phyloP scores from a whole-genome alignment of 1,284 basidiomycete species.

The Fomitopsis palustris region DNA sequence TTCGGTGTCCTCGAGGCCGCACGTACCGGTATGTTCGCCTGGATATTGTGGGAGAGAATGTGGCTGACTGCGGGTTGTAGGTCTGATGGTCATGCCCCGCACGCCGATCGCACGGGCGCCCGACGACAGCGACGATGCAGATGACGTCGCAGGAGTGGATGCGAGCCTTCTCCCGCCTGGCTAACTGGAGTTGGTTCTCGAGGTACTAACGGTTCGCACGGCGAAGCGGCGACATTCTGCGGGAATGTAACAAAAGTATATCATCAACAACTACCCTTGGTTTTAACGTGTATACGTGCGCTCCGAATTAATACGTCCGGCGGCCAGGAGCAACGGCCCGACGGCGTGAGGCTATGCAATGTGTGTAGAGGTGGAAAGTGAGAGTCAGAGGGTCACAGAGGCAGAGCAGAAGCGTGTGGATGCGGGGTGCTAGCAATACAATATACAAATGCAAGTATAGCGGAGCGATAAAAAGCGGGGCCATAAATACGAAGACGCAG shows the following conservation, averaged over 20 bases:
- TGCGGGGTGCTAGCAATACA: slow-evolving; percentile 7
- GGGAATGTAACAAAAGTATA: background rate
- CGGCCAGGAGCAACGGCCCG: background rate
- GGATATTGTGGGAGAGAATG: background rate
- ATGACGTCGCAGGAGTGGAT: slow-evolving; percentile 63
- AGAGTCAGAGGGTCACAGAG: too few relatives aligned
- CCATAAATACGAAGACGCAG: slow-evolving; percentile 8
- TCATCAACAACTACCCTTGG: slow-evolving; percentile 1
- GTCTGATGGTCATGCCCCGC: slow-evolving; percentile 94
- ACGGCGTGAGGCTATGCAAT: background rate
- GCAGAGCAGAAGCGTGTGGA: background rate
- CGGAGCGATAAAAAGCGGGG: slow-evolving; percentile 5
- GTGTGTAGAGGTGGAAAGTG: background rate
- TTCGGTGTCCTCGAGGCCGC: slow-evolving; percentile 87
- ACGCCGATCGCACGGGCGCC: slow-evolving; percentile 74
- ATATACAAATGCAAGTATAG: slow-evolving; percentile 7
- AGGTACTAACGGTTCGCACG: background rate
- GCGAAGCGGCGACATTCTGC: background rate
- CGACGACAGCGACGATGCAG: slow-evolving; percentile 57
- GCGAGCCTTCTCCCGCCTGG: slow-evolving; percentile 89
- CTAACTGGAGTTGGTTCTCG: slow-evolving; percentile 34
- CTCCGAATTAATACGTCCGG: slow-evolving; percentile 6
- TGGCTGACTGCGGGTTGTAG: slow-evolving; percentile 34
- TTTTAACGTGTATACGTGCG: background rate
- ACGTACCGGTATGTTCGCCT: slow-evolving; percentile 61